phyloP scores from a whole-genome alignment of 2,329 filamentous ascomycete species.

The Colletotrichum cereale region DNA sequence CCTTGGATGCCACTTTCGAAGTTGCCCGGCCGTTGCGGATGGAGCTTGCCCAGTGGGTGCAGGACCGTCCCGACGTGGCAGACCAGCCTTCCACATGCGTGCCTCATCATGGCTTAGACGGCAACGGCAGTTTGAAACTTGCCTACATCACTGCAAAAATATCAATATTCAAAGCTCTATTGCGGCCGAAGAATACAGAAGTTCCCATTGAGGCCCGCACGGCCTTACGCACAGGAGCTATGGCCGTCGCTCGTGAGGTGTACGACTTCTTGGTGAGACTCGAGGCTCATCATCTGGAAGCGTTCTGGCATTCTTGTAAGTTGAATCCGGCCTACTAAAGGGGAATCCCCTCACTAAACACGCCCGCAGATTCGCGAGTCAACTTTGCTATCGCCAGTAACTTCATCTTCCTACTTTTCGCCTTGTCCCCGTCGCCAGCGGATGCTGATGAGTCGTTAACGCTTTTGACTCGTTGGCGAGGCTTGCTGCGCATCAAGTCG shows the following conservation, averaged over 20 bases:
- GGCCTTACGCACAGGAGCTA: constrained; percentile 16
- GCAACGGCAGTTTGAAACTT: constrained; percentile 21
- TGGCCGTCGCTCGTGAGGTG: constrained; percentile 30
- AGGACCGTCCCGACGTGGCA: constrained; percentile 13
- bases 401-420: constrained; percentile 23
- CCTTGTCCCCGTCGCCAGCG: not conserved
- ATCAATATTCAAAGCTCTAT: constrained; percentile 12
- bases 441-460: constrained; percentile 23
- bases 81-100: constrained; percentile 5
- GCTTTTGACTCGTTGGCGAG: constrained; percentile 18
- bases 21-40: constrained; percentile 26
- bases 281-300: constrained; percentile 24
- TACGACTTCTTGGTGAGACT: constrained; percentile 25
- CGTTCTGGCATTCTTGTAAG: constrained; percentile 35
- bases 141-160: constrained; percentile 29
- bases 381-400: constrained; percentile 35
- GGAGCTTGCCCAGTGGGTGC: constrained; percentile 26
- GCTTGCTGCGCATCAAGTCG: constrained; percentile 32
- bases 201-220: constrained; percentile 14
- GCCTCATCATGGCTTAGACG: constrained; percentile 10
- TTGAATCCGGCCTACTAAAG: not conserved
- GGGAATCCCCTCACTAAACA: not conserved
- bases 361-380: constrained; percentile 20
- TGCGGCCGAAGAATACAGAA: constrained; percentile 22
- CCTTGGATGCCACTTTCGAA: constrained; percentile 23